Evolutionary conservation across 2,329 filamentous ascomycete species (phyloP).

Genomic region (Neonectria ditissima): DNA sequence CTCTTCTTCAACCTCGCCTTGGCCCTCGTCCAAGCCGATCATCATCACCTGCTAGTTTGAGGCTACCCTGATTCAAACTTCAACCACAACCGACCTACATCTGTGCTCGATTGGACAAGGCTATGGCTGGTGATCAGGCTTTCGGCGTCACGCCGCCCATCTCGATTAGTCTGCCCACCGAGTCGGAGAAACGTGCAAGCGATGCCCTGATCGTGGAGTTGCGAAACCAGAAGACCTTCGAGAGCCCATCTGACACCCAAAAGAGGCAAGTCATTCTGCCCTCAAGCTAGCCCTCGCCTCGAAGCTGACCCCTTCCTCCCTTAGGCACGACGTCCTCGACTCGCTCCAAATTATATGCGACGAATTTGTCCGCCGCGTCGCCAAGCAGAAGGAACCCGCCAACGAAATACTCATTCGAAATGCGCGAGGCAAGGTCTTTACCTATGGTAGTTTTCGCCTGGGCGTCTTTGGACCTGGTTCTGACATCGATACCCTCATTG

Average conservation of each 20-base stretch:
- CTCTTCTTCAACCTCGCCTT: not conserved
- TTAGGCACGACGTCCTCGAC: constrained; percentile 77
- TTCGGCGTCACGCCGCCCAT: constrained; percentile 86
- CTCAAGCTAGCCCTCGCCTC: not conserved
- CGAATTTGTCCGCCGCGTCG: constrained; percentile 88
- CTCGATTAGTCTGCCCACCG: constrained; percentile 79
- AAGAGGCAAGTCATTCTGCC: constrained; percentile 70
- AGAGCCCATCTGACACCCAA: constrained; percentile 83
- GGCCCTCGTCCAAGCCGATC: not conserved
- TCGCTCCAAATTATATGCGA: constrained; percentile 84
- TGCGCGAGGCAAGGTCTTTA: constrained; percentile 92
- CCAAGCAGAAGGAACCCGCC: constrained; percentile 75
- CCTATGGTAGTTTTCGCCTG: constrained; percentile 94
- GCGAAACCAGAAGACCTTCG: constrained; percentile 91
- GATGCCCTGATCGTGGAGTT: constrained; percentile 86
- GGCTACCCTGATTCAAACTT: not conserved
- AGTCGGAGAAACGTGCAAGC: constrained; percentile 80
- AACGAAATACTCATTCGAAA: constrained; percentile 83
- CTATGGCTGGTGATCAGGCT: constrained; percentile 54
- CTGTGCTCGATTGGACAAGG: constrained; percentile 15
- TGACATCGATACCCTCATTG: constrained; percentile 96
- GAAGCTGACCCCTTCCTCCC: constrained; percentile 27
- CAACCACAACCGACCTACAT: constrained; percentile 9
- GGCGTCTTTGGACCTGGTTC: constrained; percentile 96
- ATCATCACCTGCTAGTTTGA: not conserved